Evolutionary conservation across 1,284 basidiomycete species (phyloP), one percentile per base, ranked within the genome.

Genomic region (Anthracocystis setariae): DNA sequence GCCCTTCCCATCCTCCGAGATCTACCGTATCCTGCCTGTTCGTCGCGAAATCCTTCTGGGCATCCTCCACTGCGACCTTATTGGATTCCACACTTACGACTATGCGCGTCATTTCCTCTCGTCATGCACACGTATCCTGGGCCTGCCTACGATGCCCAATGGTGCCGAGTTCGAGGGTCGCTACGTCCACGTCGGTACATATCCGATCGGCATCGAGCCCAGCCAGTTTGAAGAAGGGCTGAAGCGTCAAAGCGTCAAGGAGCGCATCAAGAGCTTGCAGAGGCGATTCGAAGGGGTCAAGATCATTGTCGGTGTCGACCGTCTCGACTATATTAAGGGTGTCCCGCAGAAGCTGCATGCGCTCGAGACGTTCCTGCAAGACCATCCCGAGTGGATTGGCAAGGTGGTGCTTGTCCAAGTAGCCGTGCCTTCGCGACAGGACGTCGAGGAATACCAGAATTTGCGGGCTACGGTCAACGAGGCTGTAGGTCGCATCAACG

Each of bases 391-490:
- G 84, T 98, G 94, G 94, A 93, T 98, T 68, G 96, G 96, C 74
- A 98, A 97, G 87, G 92, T 98, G 59, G 94, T 98, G 5, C 86
- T 98, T 38, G 93, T 93, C 5, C 95, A 98, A 85, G 89, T 98
- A 1, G 95, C 96, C 8, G 95, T 98, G 12, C 96, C 96, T 0
- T 97, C 94, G 13, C 88, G 95, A 29, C 93, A 97, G 84, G 96
- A 98, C 80, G 95, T 98, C 50, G 96, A 98, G 84, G 95, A 98
- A 85, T 98, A 98, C 83, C 95, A 98, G 85, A 98, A 98, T 84
- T 85, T 98, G 67, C 90, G 96, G 9, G 90, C 93, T 10, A 94
- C 91, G 2, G 94, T 98, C 48, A 98, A 98, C 85, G 95, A 98
- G 83, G 89, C 97, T 37, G 95, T 98, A 15, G 96, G 96, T 0